These are phyloP conservation scores for Globisporangium sylvaticum DNA, from an alignment of 352 stramenopile genomes.

Conservation along the genomic window DNA sequence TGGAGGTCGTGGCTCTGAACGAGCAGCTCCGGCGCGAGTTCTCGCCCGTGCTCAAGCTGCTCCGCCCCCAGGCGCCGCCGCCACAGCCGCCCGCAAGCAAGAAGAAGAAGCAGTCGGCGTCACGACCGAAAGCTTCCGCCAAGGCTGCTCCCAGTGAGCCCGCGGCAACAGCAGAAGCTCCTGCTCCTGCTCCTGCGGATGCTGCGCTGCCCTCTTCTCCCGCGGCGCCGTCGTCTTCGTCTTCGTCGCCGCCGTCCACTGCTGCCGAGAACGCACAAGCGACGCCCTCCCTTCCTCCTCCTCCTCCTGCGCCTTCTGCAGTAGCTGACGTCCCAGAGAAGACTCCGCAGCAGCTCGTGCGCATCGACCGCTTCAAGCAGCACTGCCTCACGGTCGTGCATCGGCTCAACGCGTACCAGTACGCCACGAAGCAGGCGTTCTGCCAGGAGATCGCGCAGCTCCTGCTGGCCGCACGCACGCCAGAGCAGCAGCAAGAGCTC, in stretches of 20 bases:
- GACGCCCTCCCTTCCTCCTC: not conserved
- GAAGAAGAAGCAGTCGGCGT: not conserved
- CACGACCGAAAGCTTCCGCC: not conserved
- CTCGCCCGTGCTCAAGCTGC: constrained; percentile 49
- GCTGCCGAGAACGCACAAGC: not conserved
- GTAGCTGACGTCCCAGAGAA: not conserved
- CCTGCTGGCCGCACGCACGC: constrained; percentile 19
- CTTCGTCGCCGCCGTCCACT: not conserved
- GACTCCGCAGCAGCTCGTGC: constrained; percentile 1
- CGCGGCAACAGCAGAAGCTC: not conserved
- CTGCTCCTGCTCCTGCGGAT: not conserved
- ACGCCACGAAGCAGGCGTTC: constrained; percentile 48
- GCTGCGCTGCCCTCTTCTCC: not conserved
- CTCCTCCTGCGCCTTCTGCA: not conserved
- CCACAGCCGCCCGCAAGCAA: not conserved
- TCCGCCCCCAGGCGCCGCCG: constrained; percentile 22
- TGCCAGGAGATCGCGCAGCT: constrained; percentile 47
- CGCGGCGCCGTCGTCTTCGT: not conserved
- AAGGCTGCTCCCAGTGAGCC: not conserved
- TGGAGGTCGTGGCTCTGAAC: constrained; percentile 67
- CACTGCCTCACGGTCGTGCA: constrained; percentile 40
- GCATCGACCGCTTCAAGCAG: constrained; percentile 18
- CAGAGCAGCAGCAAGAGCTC: constrained; percentile 25
- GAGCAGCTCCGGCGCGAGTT: constrained; percentile 62
- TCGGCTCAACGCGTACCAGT: constrained; percentile 64